Evolutionary conservation across 176 grass and related monocot species (phyloP).

Genomic region (Pontederia crassipes): DNA sequence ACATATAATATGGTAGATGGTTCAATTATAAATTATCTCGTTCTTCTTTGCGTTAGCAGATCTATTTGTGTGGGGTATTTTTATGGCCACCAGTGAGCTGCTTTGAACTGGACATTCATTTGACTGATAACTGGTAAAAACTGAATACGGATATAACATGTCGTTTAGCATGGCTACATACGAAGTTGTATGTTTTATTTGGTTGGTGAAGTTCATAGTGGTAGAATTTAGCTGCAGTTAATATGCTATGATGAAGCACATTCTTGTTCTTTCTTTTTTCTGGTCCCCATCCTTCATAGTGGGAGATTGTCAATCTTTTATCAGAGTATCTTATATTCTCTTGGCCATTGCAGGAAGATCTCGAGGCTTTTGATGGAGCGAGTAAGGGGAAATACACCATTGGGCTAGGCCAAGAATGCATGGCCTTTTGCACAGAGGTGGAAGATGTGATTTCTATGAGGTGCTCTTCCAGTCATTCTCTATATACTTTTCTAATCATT

Average conservation of each 20-base stretch:
- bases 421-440: slow-evolving; percentile 83
- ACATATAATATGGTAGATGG: too few species aligned
- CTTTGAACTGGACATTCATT: too few species aligned
- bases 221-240: too few species aligned
- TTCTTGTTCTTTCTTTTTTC: background rate
- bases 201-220: too few species aligned
- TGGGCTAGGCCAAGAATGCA: slow-evolving; percentile 89
- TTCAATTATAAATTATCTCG: too few species aligned
- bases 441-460: slow-evolving; percentile 99
- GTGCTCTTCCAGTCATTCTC: slow-evolving; percentile 11
- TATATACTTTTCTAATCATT: background rate
- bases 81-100: too few species aligned
- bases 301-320: slow-evolving; percentile 2
- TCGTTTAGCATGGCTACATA: too few species aligned
- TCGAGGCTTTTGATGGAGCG: slow-evolving; percentile 73
- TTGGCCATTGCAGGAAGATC: slow-evolving; percentile 49
- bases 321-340: background rate
- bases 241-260: background rate
- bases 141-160: too few species aligned
- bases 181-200: too few species aligned
- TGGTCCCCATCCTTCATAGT: background rate
- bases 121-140: too few species aligned
- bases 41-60: too few species aligned
- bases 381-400: slow-evolving; percentile 98
- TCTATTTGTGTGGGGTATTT: too few species aligned